phyloP scores from a whole-genome alignment of 106 monocot genomes.

The Dendrobium huoshanense region DNA sequence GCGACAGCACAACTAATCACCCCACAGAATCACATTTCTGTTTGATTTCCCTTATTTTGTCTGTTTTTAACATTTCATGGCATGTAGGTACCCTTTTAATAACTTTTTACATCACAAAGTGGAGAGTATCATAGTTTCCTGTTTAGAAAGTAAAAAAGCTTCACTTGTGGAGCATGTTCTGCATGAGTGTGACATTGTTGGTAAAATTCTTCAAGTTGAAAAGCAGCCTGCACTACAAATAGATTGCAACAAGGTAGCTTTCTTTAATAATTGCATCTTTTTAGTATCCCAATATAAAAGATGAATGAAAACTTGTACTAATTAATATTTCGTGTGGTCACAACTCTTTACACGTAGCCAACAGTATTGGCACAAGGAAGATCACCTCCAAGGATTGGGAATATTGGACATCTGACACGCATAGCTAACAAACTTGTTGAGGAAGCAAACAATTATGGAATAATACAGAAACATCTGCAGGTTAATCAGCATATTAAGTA shows the following conservation, averaged over 20 bases:
- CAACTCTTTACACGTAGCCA: constrained; percentile 35
- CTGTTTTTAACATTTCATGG: constrained; percentile 6
- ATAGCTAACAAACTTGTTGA: constrained; percentile 84
- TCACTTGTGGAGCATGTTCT: constrained; percentile 77
- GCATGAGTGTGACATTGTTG: constrained; percentile 55
- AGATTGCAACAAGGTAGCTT: constrained; percentile 46
- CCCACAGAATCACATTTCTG: not conserved
- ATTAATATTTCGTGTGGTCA: not conserved
- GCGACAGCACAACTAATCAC: not conserved
- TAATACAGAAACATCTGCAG: constrained; percentile 79
- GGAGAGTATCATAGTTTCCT: constrained; percentile 68
- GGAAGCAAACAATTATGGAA: constrained; percentile 34
- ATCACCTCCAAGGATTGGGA: constrained; percentile 63
- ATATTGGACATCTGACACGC: constrained; percentile 78
- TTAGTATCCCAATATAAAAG: not conserved
- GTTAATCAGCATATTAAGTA: constrained; percentile 17
- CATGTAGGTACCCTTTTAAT: constrained; percentile 83
- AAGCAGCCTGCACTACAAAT: constrained; percentile 40
- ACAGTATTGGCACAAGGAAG: constrained; percentile 55
- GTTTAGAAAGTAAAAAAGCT: constrained; percentile 76
- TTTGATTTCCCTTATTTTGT: not conserved
- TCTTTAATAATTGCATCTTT: constrained; percentile 1
- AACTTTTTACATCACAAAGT: constrained; percentile 94
- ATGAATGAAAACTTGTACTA: not conserved
- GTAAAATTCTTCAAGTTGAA: constrained; percentile 77